Base-by-base conservation (phyloP, 1,284 basidiomycete genomes). In the Leucoagaricus sp. region DNA sequence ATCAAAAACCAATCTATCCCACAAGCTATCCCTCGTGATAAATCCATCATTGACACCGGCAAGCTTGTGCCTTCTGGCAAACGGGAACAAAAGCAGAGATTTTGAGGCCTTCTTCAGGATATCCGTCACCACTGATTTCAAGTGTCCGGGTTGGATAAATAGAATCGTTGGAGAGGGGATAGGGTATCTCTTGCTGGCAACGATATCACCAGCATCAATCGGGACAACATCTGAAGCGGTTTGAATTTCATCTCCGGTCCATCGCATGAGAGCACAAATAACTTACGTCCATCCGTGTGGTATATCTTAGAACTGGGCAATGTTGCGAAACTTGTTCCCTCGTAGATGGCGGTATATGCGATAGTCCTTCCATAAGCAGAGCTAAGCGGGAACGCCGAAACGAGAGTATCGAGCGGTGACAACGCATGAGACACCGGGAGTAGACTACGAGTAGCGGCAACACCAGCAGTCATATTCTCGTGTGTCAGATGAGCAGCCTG, bases 401-500 rank as follows among this genome's bases (percentile, higher is more conserved):
- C 74, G 31, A 93, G 72, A 1, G 87, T 90, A 67, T 93, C 91
- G 46, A 88, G 68, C 2, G 83, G 73, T 6, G 87, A 84, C 12
- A 91, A 65, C 0, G 80, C 76, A 53, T 80, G 81, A 15, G 85
- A 81, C 13, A 82, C 69, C 1, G 91, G 88, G 50, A 93, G 78
- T 25, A 92, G 69, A 4, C 81, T 78, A 45, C 86, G 84, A 19
- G 81, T 76, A 3, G 87, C 87, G 1, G 87, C 81, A n/a, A 91
- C 85, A 44, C 87, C 91, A 10, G 91, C 87, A 2, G 89, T 92
- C 55, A 92, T 67, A 60, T 91, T 91, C 64, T 89, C 82, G 65
- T 93, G 90, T 0, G 88, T 89, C 41, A 93, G 72, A 57, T 85
- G 84, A 6, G 80, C 81, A 28, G 80, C 86, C 58, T 81, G 81